Base-by-base conservation (phyloP, 2,329 filamentous ascomycete species). In the Chaetothyriales sp. region DNA sequence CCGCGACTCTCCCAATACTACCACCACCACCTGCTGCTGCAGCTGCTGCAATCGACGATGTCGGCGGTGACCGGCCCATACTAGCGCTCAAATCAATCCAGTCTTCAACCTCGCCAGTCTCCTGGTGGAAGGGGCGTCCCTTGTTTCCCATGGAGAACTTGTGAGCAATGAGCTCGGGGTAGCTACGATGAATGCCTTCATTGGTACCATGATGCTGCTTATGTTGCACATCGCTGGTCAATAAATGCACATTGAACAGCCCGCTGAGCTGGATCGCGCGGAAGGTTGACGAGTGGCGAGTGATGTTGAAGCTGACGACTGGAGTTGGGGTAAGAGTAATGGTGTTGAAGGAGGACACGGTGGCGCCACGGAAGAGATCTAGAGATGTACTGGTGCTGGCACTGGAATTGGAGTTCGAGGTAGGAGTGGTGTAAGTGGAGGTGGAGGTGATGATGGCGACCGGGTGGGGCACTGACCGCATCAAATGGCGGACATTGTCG, bases 271-370 rank as follows among this genome's bases (percentile, higher is more conserved):
- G 59, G 7, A 82, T 75, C 5, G 76, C 76, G 50, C 73, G 68
- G 47, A 78, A 70, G 0, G 78, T 81, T 40, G 73, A 69, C 1
- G 78, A 81, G 1, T 77, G 76, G 1, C 71, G 59, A 49, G 73
- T 74, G 51, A 82, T 70, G 55, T 82, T 83, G 70, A 83, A 82
- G 1, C 77, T 78, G 22, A 82, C 69, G n/a, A 77, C 69, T 0
- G 79, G 77, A 1, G 62, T 57, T 1, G 80, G 79, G 28, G 69
- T 61, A 2, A 82, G 66, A 0, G 77, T 74, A 13, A 82, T 76
- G 3, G 77, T 78, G 54, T 68, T 80, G 64, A 83, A 75, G 1
- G 78, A 82, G 2, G 80, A 82, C 29, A 82, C 74, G 7, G 77
- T 80, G 58, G 80, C 77, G 44, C 73, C 77, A 37, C 71, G 68